A percentile compares a stretch with the other conserved stretches of the same genome.
Evolutionary conservation across 768 basidiomycete genomes (phyloP).

Genomic region (Phlegmacium glaucopus): DNA sequence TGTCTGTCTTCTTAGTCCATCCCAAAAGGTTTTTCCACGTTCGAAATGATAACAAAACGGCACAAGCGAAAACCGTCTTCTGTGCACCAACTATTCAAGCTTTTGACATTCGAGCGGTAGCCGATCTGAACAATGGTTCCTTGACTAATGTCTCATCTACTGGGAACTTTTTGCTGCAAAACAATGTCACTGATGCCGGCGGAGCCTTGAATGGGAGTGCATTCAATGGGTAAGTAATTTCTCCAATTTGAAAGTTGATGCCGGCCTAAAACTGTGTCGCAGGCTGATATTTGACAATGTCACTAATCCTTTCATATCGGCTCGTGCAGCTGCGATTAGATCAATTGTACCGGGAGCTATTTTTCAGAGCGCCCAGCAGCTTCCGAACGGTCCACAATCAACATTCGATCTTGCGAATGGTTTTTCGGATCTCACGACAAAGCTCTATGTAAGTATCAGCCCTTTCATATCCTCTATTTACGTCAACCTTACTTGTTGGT

Average conservation of each 20-base stretch:
- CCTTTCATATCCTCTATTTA: not conserved
- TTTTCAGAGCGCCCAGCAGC: conserved; percentile 46
- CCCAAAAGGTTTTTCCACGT: conserved; percentile 37
- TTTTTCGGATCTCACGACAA: conserved; percentile 48
- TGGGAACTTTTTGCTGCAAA: conserved; percentile 30
- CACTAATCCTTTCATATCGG: conserved; percentile 43
- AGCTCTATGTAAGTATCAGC: conserved; percentile 45
- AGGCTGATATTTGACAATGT: conserved; percentile 43
- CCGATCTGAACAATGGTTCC: conserved; percentile 39
- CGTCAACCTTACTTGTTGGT: not conserved
- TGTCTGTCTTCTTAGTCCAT: not conserved
- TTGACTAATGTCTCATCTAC: conserved; percentile 33
- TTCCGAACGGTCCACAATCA: conserved; percentile 35
- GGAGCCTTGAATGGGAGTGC: conserved; percentile 39
- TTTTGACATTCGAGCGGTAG: conserved; percentile 39
- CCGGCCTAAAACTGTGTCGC: not conserved
- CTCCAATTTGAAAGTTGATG: not conserved
- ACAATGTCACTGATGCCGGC: conserved; percentile 47
- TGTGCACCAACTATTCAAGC: conserved; percentile 50
- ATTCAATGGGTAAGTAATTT: conserved; percentile 53
- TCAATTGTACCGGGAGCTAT: conserved; percentile 62
- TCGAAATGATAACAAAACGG: conserved; percentile 21
- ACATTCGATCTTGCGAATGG: conserved; percentile 47
- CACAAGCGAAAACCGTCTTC: conserved; percentile 50
- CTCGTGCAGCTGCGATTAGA: conserved; percentile 45